phyloP scores from a whole-genome alignment of 345 rosid species.

The Citrus australasica region DNA sequence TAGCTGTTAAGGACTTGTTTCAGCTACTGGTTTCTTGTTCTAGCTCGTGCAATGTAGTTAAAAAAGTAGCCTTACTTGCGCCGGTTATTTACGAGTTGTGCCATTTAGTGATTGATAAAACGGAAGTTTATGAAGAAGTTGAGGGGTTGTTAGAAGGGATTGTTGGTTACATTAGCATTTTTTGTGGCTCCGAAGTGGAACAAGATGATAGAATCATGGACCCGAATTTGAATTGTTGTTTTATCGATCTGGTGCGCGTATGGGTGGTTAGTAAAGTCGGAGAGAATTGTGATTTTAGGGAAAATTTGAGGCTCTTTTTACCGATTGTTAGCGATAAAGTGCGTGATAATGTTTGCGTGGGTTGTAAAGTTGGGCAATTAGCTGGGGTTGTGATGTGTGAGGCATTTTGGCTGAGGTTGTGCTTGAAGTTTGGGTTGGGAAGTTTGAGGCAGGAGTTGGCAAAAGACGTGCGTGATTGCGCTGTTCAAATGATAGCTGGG shows the following conservation, averaged over 20 bases:
- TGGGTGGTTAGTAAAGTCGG: constrained; percentile 54
- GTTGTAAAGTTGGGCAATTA: constrained; percentile 42
- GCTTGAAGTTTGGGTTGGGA: constrained; percentile 48
- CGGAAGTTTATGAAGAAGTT: constrained; percentile 28
- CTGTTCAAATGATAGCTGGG: constrained; percentile 39
- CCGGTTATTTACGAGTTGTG: constrained; percentile 58
- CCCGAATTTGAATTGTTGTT: constrained; percentile 34
- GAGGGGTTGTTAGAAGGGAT: constrained; percentile 55
- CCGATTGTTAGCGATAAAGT: constrained; percentile 43
- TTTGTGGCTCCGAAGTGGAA: constrained; percentile 15
- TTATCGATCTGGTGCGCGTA: constrained; percentile 43
- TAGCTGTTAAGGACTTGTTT: constrained; percentile 40
- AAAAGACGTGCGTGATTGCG: constrained; percentile 39
- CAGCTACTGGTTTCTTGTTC: constrained; percentile 58
- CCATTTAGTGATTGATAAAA: constrained; percentile 15
- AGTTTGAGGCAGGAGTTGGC: constrained; percentile 31
- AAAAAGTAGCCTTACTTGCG: constrained; percentile 50
- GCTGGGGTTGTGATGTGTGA: constrained; percentile 75
- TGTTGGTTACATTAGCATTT: constrained; percentile 45
- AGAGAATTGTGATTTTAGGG: constrained; percentile 25
- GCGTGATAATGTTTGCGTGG: constrained; percentile 31
- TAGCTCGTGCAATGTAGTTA: constrained; percentile 33
- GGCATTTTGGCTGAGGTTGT: constrained; percentile 46
- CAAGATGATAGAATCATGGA: constrained; percentile 32
- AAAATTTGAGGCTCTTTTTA: constrained; percentile 46